Evolutionary conservation across 176 grass and related monocot genomes (phyloP).

Genomic region (Pontederia crassipes): DNA sequence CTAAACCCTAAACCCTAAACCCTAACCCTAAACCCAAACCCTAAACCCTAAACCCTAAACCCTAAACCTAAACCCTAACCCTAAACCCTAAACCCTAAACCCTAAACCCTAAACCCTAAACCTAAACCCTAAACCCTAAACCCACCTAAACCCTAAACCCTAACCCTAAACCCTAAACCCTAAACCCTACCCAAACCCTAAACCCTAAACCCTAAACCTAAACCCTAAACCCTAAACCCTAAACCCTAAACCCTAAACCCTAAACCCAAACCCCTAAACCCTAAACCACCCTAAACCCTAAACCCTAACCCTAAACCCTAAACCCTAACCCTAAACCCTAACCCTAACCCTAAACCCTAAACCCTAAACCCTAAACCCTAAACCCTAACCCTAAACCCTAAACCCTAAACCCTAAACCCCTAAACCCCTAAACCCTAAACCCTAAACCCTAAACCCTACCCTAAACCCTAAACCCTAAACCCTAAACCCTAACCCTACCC

Average conservation of each 20-base stretch:
- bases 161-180: too few species aligned
- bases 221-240: conserved; percentile 21
- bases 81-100: conserved; percentile 17
- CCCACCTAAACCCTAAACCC: conserved; percentile 20
- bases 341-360: conserved; percentile 14
- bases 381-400: conserved; percentile 14
- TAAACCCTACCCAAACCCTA: conserved; percentile 22
- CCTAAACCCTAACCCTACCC: neutral
- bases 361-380: conserved; percentile 13
- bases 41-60: conserved; percentile 15
- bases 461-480: conserved; percentile 17
- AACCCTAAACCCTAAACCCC: too few species aligned
- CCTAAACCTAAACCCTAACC: conserved; percentile 13
- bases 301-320: conserved; percentile 16
- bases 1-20: conserved; percentile 18
- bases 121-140: too few species aligned
- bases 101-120: conserved; percentile 24
- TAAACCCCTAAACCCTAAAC: conserved; percentile 18
- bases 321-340: conserved; percentile 15
- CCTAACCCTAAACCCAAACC: conserved; percentile 8
- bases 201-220: conserved; percentile 21
- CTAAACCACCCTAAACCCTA: conserved; percentile 23
- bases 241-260: conserved; percentile 27
- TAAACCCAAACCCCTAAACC: too few species aligned
- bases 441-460: conserved; percentile 21